Percentiles rank a stretch among this genome's conserved stretches.
These are phyloP conservation scores for Brassica incana DNA, from an alignment of 345 rosid species.

Conservation along the genomic window DNA sequence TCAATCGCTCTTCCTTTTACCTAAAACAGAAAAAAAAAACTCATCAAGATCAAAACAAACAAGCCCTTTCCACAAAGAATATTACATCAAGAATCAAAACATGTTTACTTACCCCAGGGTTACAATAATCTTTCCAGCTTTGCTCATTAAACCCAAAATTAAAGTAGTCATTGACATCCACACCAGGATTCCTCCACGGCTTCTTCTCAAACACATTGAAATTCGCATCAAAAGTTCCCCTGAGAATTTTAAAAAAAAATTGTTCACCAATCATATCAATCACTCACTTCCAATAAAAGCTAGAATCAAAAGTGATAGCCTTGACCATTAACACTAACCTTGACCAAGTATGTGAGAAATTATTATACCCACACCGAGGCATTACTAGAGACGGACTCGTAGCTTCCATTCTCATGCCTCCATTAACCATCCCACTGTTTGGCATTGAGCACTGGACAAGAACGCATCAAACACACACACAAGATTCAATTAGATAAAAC, in stretches of 20 bases:
- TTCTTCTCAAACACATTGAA: constrained; percentile 53
- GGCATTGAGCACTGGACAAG: constrained; percentile 33
- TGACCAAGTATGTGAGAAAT: constrained; percentile 52
- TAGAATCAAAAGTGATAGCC: neutral
- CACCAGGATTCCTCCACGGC: constrained; percentile 62
- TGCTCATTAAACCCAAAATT: constrained; percentile 70
- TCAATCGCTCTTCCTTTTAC: constrained; percentile 63
- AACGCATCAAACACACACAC: constrained; percentile 7
- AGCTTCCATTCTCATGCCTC: constrained; percentile 29
- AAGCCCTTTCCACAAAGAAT: constrained; percentile 13
- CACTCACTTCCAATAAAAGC: constrained; percentile 5
- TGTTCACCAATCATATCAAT: neutral
- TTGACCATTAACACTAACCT: constrained; percentile 49
- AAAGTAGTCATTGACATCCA: constrained; percentile 56
- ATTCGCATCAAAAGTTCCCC: constrained; percentile 57
- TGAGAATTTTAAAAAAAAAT: constrained; percentile 5
- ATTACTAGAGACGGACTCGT: constrained; percentile 14
- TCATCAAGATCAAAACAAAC: constrained; percentile 20
- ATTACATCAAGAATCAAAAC: neutral
- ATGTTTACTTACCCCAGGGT: constrained; percentile 47
- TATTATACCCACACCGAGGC: constrained; percentile 44
- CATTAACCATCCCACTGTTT: constrained; percentile 28
- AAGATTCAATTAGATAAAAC: neutral
- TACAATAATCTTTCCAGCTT: constrained; percentile 69
- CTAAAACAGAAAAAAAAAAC: constrained; percentile 32